Conservation (phyloP, 164 flowering plant genomes). For the Santalum album region DNA sequence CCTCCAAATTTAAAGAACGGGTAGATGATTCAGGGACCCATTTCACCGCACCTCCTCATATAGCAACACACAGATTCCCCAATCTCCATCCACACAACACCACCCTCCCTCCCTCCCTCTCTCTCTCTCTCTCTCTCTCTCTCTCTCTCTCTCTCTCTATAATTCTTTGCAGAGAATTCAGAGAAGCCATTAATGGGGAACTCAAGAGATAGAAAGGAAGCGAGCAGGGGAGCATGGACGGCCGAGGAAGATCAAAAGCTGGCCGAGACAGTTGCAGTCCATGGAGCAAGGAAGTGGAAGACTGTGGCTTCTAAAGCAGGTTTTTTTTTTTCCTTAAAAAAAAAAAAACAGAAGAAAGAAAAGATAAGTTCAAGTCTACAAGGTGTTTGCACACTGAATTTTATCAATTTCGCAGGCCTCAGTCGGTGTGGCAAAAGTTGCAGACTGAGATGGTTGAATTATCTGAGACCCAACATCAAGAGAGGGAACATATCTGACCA, state of each 20-base stretch:
- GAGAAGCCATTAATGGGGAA: too few relatives aligned
- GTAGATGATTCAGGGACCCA: too few relatives aligned
- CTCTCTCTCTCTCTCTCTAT: too few relatives aligned
- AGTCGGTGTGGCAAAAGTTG: constrained; percentile 43
- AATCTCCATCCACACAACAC: too few relatives aligned
- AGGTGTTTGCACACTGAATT: background rate
- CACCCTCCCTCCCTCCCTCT: too few relatives aligned
- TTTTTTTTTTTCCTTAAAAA: background rate
- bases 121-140: too few relatives aligned
- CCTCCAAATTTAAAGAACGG: too few relatives aligned
- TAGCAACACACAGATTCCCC: too few relatives aligned
- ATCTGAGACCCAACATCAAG: constrained; percentile 44
- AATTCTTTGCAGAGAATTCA: too few relatives aligned
- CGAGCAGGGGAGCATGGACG: constrained; percentile 42
- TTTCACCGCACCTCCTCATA: too few relatives aligned
- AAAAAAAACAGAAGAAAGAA: too few relatives aligned
- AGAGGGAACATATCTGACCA: constrained; percentile 49
- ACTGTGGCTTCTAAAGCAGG: constrained; percentile 40
- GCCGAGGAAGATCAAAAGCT: constrained; percentile 37
- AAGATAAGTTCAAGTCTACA: background rate
- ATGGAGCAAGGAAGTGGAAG: constrained; percentile 39
- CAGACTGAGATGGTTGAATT: constrained; percentile 39
- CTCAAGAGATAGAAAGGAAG: constrained; percentile 3
- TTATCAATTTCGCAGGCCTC: constrained; percentile 22
- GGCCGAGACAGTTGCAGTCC: constrained; percentile 28